These are phyloP conservation scores for Talaromyces sp. DNA, from an alignment of 2,329 filamentous ascomycete genomes.

Conservation along the genomic window DNA sequence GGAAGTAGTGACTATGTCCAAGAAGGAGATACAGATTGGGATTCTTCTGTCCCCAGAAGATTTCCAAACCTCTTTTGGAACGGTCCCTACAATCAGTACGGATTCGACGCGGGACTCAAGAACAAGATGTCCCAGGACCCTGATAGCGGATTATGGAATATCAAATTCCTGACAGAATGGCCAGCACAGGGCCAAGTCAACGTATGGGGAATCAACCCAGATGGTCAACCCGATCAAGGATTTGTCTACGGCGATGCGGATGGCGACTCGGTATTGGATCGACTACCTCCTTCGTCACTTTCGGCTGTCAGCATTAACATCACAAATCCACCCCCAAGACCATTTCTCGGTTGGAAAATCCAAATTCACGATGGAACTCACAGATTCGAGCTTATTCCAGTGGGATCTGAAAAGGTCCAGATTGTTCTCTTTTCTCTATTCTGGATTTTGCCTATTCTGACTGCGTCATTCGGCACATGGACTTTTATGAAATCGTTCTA, in stretches of 20 bases:
- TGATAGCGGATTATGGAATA: constrained; percentile 51
- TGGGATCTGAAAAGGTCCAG: constrained; percentile 52
- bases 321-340: constrained; percentile 50
- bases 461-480: constrained; percentile 49
- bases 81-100: constrained; percentile 60
- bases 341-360: constrained; percentile 54
- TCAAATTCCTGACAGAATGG: constrained; percentile 61
- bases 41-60: constrained; percentile 40
- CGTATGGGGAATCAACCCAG: constrained; percentile 62
- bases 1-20: constrained; percentile 59
- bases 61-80: constrained; percentile 62
- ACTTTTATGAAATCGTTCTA: constrained; percentile 60
- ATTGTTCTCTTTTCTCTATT: constrained; percentile 53
- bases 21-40: constrained; percentile 51
- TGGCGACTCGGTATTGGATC: constrained; percentile 56
- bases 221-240: constrained; percentile 58
- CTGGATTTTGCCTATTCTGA: constrained; percentile 49
- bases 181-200: constrained; percentile 60
- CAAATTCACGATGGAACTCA: constrained; percentile 52
- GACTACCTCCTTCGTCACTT: constrained; percentile 57
- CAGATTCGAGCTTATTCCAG: constrained; percentile 49
- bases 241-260: constrained; percentile 60
- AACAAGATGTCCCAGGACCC: constrained; percentile 50
- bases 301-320: constrained; percentile 56
- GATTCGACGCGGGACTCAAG: constrained; percentile 56